phyloP scores from a whole-genome alignment of 2,329 filamentous ascomycete genomes.

The Dothidotthia symphoricarpi region DNA sequence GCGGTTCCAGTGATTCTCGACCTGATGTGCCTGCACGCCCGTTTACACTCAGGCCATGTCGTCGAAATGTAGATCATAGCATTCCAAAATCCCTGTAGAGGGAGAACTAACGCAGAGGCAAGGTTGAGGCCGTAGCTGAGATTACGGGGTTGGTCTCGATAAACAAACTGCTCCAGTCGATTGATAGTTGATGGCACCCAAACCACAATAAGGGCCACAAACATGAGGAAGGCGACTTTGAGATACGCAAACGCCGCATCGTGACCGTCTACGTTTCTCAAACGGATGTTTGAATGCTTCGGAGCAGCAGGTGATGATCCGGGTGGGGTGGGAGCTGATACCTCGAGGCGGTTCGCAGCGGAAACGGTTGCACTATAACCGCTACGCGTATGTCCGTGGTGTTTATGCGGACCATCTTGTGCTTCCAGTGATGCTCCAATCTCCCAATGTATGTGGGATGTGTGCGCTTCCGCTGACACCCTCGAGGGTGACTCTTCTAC shows the following conservation, averaged over 20 bases:
- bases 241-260: slow-evolving; percentile 66
- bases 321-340: not conserved
- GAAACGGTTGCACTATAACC: slow-evolving; percentile 11
- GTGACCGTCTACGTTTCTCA: slow-evolving; percentile 34
- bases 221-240: slow-evolving; percentile 69
- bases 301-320: slow-evolving; percentile 1
- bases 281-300: not conserved
- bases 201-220: slow-evolving; percentile 67
- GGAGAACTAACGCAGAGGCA: slow-evolving; percentile 70
- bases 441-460: not conserved
- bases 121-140: slow-evolving; percentile 62
- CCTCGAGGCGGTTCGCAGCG: slow-evolving; percentile 3
- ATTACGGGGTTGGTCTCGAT: too few relatives aligned
- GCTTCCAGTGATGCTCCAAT: slow-evolving; percentile 3
- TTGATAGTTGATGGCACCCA: slow-evolving; percentile 78
- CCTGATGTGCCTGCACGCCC: slow-evolving; percentile 13
- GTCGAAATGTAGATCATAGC: slow-evolving; percentile 66
- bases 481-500: not conserved
- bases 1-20: slow-evolving; percentile 8
- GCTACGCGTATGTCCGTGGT: not conserved
- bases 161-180: slow-evolving; percentile 49
- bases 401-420: not conserved
- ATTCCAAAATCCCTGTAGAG: slow-evolving; percentile 84
- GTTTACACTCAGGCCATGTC: slow-evolving; percentile 28
- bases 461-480: not conserved